phyloP scores from a whole-genome alignment of 2,329 filamentous ascomycete genomes.

The Scopulariopsis brevicaulis region DNA sequence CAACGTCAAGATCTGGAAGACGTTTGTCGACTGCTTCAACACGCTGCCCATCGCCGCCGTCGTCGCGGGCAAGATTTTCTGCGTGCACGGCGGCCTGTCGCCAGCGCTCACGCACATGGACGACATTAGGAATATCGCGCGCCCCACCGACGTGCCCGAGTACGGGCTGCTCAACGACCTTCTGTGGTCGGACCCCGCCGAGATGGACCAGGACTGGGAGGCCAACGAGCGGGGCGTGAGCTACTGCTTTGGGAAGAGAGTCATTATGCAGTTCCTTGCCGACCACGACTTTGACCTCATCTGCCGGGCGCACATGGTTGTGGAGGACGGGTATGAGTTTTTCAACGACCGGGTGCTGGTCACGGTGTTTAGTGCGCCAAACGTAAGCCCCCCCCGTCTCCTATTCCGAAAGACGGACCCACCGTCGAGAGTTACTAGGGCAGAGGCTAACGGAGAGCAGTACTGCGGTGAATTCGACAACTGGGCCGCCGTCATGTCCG shows the following conservation, averaged over 20 bases:
- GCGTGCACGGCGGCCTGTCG: constrained; percentile 88
- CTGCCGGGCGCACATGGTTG: constrained; percentile 96
- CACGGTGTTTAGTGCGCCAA: constrained; percentile 94
- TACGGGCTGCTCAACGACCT: constrained; percentile 93
- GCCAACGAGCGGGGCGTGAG: constrained; percentile 94
- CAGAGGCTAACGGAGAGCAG: constrained; percentile 32
- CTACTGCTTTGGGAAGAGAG: constrained; percentile 97
- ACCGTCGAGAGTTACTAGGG: not conserved
- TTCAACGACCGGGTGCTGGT: constrained; percentile 92
- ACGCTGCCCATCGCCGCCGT: constrained; percentile 92
- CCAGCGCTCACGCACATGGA: constrained; percentile 94
- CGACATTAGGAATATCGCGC: constrained; percentile 89
- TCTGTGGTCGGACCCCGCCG: constrained; percentile 93
- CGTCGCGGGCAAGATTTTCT: constrained; percentile 95
- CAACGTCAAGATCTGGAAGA: constrained; percentile 98
- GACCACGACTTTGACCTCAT: constrained; percentile 96
- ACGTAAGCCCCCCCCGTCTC: constrained; percentile 48
- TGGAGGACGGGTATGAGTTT: constrained; percentile 98
- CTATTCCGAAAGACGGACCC: not conserved
- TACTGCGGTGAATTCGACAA: constrained; percentile 99
- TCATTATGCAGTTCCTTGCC: constrained; percentile 91
- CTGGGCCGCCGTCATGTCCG: constrained; percentile 98
- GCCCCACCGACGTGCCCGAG: constrained; percentile 93
- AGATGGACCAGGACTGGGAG: constrained; percentile 98
- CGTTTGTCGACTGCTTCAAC: constrained; percentile 94